Evolutionary conservation across 129 eudicot species (phyloP).

Genomic region (Flaveria brownii): DNA sequence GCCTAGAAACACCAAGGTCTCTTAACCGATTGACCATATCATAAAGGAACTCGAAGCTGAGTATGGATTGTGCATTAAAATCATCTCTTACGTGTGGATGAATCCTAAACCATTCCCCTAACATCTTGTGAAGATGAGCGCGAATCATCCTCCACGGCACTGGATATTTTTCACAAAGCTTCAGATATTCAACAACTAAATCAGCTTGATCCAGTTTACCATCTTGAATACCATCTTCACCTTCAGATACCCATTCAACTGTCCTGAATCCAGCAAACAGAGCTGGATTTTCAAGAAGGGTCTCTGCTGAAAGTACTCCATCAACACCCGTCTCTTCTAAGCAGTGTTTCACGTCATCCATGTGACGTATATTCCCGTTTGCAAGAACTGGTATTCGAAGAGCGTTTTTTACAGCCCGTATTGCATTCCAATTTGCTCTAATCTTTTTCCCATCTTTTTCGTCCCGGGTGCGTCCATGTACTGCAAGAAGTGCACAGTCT

Average conservation of each 20-base stretch:
- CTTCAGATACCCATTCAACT: conserved; percentile 50
- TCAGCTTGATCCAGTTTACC: conserved; percentile 80
- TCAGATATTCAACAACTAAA: conserved; percentile 67
- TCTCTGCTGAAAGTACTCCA: conserved; percentile 86
- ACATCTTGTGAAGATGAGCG: conserved; percentile 76
- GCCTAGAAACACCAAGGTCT: conserved; percentile 64
- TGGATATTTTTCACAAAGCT: conserved; percentile 76
- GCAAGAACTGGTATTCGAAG: conserved; percentile 63
- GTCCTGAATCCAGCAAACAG: conserved; percentile 82
- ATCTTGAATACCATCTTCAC: conserved; percentile 44
- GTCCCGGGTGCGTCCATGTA: conserved; percentile 91
- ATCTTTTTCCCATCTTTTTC: conserved; percentile 53
- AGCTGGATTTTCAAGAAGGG: conserved; percentile 93
- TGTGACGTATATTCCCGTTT: conserved; percentile 82
- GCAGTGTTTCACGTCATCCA: conserved; percentile 72
- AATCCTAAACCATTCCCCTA: conserved; percentile 90
- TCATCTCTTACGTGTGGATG: conserved; percentile 85
- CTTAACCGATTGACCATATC: conserved; percentile 62
- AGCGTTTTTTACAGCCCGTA: conserved; percentile 71
- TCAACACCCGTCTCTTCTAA: conserved; percentile 76
- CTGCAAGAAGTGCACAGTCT: conserved; percentile 85
- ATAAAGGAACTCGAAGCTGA: conserved; percentile 82
- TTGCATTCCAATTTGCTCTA: conserved; percentile 78
- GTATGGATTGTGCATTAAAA: conserved; percentile 59
- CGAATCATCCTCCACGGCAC: conserved; percentile 98